A percentile compares a stretch with the other conserved stretches of the same genome.
These are phyloP conservation scores for Beverwykella pulmonaria DNA, from an alignment of 495 filamentous ascomycete genomes.

Conservation along the genomic window DNA sequence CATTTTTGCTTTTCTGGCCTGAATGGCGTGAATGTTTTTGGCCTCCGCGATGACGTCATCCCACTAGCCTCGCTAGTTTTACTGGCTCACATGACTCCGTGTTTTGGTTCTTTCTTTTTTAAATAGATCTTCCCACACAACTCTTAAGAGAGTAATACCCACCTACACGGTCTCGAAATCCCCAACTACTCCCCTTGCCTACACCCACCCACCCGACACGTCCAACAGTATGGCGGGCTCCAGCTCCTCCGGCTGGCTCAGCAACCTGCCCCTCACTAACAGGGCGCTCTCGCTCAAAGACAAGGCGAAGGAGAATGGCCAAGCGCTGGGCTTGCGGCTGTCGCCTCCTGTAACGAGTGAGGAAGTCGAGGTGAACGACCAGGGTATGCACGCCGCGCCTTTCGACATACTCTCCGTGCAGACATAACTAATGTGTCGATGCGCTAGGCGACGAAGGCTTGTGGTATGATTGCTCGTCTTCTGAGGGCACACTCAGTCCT, in stretches of 20 bases:
- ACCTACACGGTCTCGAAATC: no score
- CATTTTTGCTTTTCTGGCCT: no score
- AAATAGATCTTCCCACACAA: no score
- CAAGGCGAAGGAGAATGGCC: not conserved
- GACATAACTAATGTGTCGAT: not conserved
- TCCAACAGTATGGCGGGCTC: not conserved
- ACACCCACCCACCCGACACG: no score
- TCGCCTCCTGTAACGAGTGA: not conserved
- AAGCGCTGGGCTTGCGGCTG: not conserved
- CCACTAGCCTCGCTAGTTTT: no score
- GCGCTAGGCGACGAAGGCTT: not conserved
- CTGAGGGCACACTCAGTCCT: slow-evolving; percentile 1
- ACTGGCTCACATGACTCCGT: no score
- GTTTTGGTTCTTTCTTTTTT: no score
- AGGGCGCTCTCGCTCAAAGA: not conserved
- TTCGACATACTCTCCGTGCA: not conserved
- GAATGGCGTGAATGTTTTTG: no score
- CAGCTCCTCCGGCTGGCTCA: not conserved
- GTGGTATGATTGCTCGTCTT: slow-evolving; percentile 1
- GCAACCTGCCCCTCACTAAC: not conserved
- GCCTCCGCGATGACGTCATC: no score
- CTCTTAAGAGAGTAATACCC: no score
- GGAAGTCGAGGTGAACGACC: not conserved
- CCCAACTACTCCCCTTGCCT: no score
- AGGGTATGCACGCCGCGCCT: not conserved